Conservation (phyloP, 768 basidiomycete genomes). For the Lactarius psammicola region DNA sequence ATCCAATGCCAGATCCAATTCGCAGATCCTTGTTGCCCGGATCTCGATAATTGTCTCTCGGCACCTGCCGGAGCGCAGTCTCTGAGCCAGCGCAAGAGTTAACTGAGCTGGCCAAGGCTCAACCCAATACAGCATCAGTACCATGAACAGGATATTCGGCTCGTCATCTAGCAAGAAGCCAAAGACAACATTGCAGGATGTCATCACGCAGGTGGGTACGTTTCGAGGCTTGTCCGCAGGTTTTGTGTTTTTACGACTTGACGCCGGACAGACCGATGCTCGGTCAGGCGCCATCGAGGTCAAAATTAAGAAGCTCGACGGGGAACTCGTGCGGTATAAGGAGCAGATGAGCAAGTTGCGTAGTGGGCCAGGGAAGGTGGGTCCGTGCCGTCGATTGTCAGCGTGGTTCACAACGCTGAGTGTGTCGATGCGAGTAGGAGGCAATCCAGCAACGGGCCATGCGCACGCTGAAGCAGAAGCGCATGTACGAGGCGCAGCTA, state of each 20-base stretch:
- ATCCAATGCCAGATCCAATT: too few relatives aligned
- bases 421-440: slow-evolving; percentile 45
- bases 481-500: slow-evolving; percentile 93
- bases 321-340: slow-evolving; percentile 86
- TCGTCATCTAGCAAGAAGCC: slow-evolving; percentile 74
- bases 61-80: neutral
- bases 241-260: slow-evolving; percentile 12
- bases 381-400: slow-evolving; percentile 21
- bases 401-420: neutral
- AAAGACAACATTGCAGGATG: slow-evolving; percentile 84
- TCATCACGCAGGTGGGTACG: slow-evolving; percentile 75
- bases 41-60: too few relatives aligned
- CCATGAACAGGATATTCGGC: slow-evolving; percentile 88
- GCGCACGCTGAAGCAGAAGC: slow-evolving; percentile 89
- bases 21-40: too few relatives aligned
- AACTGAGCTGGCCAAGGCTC: too few relatives aligned
- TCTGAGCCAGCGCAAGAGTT: neutral
- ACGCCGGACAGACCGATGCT: slow-evolving; percentile 66
- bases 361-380: slow-evolving; percentile 92
- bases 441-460: slow-evolving; percentile 96
- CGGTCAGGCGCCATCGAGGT: slow-evolving; percentile 89
- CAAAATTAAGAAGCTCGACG: slow-evolving; percentile 95
- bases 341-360: slow-evolving; percentile 95
- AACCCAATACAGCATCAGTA: neutral
- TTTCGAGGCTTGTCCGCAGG: neutral